phyloP scores from a whole-genome alignment of 495 filamentous ascomycete species.

The Penicillium waksmanii region DNA sequence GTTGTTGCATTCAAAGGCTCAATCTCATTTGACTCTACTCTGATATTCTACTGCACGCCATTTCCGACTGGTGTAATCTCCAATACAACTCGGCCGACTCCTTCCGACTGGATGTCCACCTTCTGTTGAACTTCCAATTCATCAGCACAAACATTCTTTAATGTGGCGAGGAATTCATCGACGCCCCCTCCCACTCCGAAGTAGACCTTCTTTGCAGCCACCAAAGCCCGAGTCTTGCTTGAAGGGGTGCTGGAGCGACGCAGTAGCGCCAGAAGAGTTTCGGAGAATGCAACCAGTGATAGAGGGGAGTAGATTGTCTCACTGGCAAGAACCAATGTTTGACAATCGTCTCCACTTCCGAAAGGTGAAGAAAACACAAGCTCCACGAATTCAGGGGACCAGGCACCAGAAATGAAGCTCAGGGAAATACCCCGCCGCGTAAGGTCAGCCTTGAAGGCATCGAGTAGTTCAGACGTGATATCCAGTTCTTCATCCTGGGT shows the following conservation, averaged over 20 bases:
- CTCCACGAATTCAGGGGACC: slow-evolving; percentile 70
- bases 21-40: not conserved
- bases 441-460: slow-evolving; percentile 64
- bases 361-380: slow-evolving; percentile 44
- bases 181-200: slow-evolving; percentile 96
- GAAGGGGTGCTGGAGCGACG: slow-evolving; percentile 50
- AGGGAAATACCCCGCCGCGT: slow-evolving; percentile 59
- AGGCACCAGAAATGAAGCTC: slow-evolving; percentile 80
- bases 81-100: slow-evolving; percentile 52
- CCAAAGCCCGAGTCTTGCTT: slow-evolving; percentile 61
- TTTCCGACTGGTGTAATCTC: slow-evolving; percentile 34
- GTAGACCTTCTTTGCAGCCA: slow-evolving; percentile 92
- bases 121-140: slow-evolving; percentile 65
- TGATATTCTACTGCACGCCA: not conserved
- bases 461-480: slow-evolving; percentile 64
- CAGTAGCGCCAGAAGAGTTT: slow-evolving; percentile 69
- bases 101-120: slow-evolving; percentile 57
- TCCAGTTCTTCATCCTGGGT: slow-evolving; percentile 66
- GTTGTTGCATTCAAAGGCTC: slow-evolving; percentile 5
- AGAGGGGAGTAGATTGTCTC: slow-evolving; percentile 94
- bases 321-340: slow-evolving; percentile 72
- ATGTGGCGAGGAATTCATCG: slow-evolving; percentile 76
- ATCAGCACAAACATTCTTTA: slow-evolving; percentile 56
- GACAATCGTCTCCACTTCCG: slow-evolving; percentile 5
- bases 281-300: slow-evolving; percentile 72